phyloP scores from a whole-genome alignment of 805 yeast species.

The Saturnispora dispora region DNA sequence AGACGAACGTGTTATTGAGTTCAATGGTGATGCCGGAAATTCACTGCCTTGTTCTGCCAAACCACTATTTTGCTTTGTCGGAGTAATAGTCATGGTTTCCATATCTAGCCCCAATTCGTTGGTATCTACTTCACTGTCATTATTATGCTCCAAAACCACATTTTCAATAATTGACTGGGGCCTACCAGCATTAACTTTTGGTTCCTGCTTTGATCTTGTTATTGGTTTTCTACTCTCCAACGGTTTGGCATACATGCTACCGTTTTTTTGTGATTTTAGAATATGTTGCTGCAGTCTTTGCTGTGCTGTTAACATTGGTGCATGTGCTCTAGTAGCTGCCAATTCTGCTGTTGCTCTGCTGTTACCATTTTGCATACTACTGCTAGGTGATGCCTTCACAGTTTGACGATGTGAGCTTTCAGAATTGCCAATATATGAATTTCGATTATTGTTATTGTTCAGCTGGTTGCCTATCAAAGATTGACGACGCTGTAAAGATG shows the following conservation, averaged over 20 bases:
- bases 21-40: constrained; percentile 25
- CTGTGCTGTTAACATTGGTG: constrained; percentile 24
- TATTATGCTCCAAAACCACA: constrained; percentile 11
- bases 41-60: not conserved
- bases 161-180: constrained; percentile 13
- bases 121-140: not conserved
- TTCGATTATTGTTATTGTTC: not conserved
- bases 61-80: not conserved
- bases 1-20: constrained; percentile 21
- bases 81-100: not conserved
- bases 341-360: constrained; percentile 13
- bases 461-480: not conserved
- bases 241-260: constrained; percentile 24
- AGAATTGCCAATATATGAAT: not conserved
- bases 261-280: constrained; percentile 24
- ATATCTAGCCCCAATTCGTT: not conserved
- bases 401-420: not conserved
- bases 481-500: constrained; percentile 3
- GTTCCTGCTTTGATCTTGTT: constrained; percentile 1
- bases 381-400: not conserved
- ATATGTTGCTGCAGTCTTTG: constrained; percentile 31
- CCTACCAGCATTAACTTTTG: constrained; percentile 4
- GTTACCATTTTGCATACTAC: not conserved
- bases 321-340: constrained; percentile 14
- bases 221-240: constrained; percentile 19